phyloP scores from a whole-genome alignment of 2,329 filamentous ascomycete genomes.

The Penicillium sp. region DNA sequence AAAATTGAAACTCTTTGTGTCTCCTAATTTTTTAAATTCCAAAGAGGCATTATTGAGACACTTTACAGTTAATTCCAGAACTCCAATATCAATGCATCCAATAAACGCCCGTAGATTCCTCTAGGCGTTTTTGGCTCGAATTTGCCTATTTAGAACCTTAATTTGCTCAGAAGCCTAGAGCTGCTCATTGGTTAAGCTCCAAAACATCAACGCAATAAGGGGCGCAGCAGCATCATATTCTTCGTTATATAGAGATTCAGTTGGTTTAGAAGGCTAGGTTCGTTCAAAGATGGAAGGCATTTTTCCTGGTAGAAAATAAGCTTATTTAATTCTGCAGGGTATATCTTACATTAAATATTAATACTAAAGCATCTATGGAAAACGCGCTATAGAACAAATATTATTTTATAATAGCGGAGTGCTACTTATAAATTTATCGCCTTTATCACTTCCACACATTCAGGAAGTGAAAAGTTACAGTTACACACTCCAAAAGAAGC shows the following conservation, averaged over 20 bases:
- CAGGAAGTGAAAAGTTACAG: not conserved
- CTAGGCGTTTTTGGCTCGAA: conserved; percentile 9
- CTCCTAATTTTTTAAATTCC: not conserved
- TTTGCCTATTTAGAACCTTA: conserved; percentile 9
- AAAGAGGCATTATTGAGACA: conserved; percentile 4
- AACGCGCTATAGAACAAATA: not conserved
- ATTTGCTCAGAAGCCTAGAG: conserved; percentile 6
- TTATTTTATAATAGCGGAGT: not conserved
- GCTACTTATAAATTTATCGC: not conserved
- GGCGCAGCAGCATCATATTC: conserved; percentile 11
- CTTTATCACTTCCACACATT: not conserved
- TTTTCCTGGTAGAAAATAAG: conserved; percentile 1
- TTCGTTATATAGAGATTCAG: conserved; percentile 6
- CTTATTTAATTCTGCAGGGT: not conserved
- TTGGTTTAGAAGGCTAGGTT: not conserved
- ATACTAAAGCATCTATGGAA: not conserved
- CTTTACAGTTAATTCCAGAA: not conserved
- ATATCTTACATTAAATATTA: not conserved
- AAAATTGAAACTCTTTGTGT: conserved; percentile 3
- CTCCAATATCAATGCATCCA: conserved; percentile 4
- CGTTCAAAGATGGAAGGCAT: conserved; percentile 1
- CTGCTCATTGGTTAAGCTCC: conserved; percentile 6
- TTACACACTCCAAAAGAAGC: not conserved
- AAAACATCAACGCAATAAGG: conserved; percentile 12
- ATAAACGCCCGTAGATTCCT: conserved; percentile 1